phyloP scores from a whole-genome alignment of 257 asterid genomes.

The Solanum arcanum region DNA sequence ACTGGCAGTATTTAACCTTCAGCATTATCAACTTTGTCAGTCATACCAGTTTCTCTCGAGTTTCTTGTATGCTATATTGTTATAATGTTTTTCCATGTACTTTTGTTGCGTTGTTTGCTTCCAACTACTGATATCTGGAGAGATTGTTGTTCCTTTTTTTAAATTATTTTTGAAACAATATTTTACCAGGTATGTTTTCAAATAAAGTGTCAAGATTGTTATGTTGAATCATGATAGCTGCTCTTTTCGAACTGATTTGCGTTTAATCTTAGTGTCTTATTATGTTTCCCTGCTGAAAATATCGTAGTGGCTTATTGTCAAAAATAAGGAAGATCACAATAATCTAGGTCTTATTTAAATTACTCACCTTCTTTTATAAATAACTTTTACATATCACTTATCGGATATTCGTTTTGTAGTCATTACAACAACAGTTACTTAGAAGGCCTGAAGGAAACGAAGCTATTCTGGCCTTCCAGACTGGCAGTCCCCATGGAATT shows the following conservation, averaged over 20 bases:
- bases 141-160: not conserved
- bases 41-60: not conserved
- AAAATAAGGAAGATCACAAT: not conserved
- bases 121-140: not conserved
- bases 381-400: not conserved
- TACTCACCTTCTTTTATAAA: not conserved
- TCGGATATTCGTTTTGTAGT: conserved; percentile 25
- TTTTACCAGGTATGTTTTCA: not conserved
- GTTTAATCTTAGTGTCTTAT: not conserved
- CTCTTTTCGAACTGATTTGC: not conserved
- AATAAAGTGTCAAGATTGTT: not conserved
- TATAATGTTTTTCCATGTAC: not conserved
- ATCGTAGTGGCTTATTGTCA: not conserved
- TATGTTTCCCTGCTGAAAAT: not conserved
- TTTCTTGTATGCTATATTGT: not conserved
- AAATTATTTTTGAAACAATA: not conserved
- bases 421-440: conserved; percentile 62
- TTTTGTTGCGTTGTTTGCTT: not conserved
- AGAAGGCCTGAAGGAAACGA: conserved; percentile 90
- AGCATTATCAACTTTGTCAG: not conserved
- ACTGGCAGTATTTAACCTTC: not conserved
- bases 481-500: conserved; percentile 58
- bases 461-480: conserved; percentile 61
- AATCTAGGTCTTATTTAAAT: not conserved
- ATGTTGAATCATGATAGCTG: not conserved